phyloP scores from a whole-genome alignment of 1,139 yeast species.

The Kodamaea sp. region DNA sequence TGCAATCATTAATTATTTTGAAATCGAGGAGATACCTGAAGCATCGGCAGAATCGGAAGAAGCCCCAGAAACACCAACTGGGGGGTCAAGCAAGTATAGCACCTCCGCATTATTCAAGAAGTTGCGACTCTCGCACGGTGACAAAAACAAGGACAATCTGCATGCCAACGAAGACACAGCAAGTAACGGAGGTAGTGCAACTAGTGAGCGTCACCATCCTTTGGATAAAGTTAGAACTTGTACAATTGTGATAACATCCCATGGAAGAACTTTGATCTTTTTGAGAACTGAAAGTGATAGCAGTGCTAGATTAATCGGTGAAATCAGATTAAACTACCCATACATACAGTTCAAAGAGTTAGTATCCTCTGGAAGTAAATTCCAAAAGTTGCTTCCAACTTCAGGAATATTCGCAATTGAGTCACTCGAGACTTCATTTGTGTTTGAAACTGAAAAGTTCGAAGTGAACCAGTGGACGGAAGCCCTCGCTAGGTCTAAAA shows the following conservation, averaged over 20 bases:
- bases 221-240: conserved; percentile 43
- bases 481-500: conserved; percentile 50
- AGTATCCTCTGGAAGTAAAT: conserved; percentile 31
- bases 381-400: conserved; percentile 35
- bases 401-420: conserved; percentile 57
- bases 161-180: conserved; percentile 7
- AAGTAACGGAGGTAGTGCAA: conserved; percentile 1
- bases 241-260: conserved; percentile 53
- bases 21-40: conserved; percentile 21
- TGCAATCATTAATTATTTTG: conserved; percentile 31
- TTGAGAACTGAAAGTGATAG: conserved; percentile 35
- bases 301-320: conserved; percentile 45
- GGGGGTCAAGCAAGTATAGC: conserved; percentile 10
- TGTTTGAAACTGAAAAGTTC: conserved; percentile 58
- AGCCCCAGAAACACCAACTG: conserved; percentile 5
- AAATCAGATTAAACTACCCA: conserved; percentile 49
- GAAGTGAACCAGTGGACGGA: conserved; percentile 61
- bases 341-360: conserved; percentile 58
- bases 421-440: conserved; percentile 47
- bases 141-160: conserved; percentile 13
- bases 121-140: conserved; percentile 20
- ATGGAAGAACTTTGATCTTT: conserved; percentile 57
- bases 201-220: conserved; percentile 18
- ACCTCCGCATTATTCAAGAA: conserved; percentile 21
- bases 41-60: conserved; percentile 10